Conservation (phyloP, 2,329 filamentous ascomycete species). For the Hypoxylon sp. region DNA sequence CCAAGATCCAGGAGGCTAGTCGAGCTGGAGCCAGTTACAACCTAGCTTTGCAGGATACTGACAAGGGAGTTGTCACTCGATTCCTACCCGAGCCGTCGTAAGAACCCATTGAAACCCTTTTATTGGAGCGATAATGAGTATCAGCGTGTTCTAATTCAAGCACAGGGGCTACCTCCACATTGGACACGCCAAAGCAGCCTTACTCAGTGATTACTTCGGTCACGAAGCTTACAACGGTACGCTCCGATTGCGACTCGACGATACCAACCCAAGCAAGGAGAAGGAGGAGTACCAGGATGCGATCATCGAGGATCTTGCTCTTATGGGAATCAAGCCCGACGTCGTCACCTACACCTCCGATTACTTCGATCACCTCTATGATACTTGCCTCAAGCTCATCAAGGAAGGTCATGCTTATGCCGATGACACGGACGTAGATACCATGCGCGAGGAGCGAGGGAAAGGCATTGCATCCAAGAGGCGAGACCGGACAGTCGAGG, state of each 20-base stretch:
- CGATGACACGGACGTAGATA: conserved; percentile 92
- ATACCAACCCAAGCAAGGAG: conserved; percentile 97
- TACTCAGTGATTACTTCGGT: conserved; percentile 97
- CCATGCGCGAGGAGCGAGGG: conserved; percentile 87
- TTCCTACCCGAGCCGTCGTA: conserved; percentile 95
- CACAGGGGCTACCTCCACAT: conserved; percentile 88
- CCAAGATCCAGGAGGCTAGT: conserved; percentile 77
- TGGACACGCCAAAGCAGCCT: conserved; percentile 92
- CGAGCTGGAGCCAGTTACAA: conserved; percentile 91
- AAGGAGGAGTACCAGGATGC: conserved; percentile 96
- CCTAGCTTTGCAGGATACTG: conserved; percentile 85
- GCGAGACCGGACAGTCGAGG: conserved; percentile 83
- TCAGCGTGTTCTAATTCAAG: conserved; percentile 10
- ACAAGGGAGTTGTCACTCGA: conserved; percentile 89
- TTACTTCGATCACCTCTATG: conserved; percentile 93
- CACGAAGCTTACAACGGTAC: conserved; percentile 94
- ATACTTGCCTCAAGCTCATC: conserved; percentile 87
- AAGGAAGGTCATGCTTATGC: conserved; percentile 91
- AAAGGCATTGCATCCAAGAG: conserved; percentile 85
- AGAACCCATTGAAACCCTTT: conserved; percentile 50
- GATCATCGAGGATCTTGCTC: conserved; percentile 89
- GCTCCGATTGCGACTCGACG: conserved; percentile 92
- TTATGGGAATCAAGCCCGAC: conserved; percentile 94
- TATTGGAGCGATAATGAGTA: conserved; percentile 1
- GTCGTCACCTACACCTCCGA: conserved; percentile 91